Percentiles rank a stretch among this genome's conserved stretches.
Conservation (phyloP, 208 protist genomes). For the Trypanosoma vivax region DNA sequence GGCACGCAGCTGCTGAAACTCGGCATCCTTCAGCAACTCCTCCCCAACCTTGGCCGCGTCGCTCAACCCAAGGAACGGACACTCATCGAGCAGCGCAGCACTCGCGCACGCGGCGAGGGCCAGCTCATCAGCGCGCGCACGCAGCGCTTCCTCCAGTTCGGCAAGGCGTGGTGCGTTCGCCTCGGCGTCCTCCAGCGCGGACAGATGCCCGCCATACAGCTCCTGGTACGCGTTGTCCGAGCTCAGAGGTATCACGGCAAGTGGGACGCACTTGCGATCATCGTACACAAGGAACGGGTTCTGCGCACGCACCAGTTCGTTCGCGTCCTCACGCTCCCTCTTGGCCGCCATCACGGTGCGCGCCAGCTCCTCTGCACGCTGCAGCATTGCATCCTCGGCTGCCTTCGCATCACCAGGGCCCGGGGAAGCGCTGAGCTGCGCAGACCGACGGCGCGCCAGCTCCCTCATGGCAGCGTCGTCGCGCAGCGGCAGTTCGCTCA, state of each 20-base stretch:
- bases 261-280: constrained; percentile 2
- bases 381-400: neutral
- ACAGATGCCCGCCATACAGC: neutral
- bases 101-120: constrained; percentile 6
- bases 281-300: constrained; percentile 4
- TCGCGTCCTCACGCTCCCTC: neutral
- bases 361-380: neutral
- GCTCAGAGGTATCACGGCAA: neutral
- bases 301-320: neutral
- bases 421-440: neutral
- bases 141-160: constrained; percentile 5
- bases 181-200: constrained; percentile 1
- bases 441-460: neutral
- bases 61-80: constrained; percentile 9
- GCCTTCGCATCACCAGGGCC: neutral
- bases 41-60: constrained; percentile 6
- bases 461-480: constrained; percentile 14
- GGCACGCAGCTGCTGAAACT: constrained; percentile 7
- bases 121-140: constrained; percentile 27
- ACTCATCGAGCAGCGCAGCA: constrained; percentile 21
- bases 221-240: neutral
- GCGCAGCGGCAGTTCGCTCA: constrained; percentile 16
- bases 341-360: neutral
- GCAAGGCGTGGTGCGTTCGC: neutral
- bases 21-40: constrained; percentile 7